Evolutionary conservation across 2,329 filamentous ascomycete species (phyloP).

Genomic region (Leptographium wingfieldii): DNA sequence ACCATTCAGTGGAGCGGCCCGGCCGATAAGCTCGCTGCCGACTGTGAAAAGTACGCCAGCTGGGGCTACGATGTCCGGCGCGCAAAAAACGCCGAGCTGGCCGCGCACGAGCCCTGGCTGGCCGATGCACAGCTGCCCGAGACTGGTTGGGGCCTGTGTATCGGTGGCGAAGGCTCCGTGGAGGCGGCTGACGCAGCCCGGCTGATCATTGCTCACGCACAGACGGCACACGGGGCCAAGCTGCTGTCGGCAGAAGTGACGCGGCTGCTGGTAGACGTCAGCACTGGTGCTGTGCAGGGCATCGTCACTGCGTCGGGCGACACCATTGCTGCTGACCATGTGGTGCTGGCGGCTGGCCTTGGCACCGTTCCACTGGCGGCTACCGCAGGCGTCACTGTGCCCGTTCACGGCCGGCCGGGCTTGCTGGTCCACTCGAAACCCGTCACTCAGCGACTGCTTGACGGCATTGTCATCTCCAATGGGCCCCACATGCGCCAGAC

Average conservation of each 20-base stretch:
- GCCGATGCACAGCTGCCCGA: conserved; percentile 9
- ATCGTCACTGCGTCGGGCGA: conserved; percentile 8
- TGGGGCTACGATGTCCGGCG: conserved; percentile 18
- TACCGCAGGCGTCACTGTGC: conserved; percentile 14
- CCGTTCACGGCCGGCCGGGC: conserved; percentile 14
- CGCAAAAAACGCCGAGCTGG: conserved; percentile 11
- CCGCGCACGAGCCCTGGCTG: conserved; percentile 11
- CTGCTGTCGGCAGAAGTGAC: neutral
- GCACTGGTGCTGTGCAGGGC: conserved; percentile 8
- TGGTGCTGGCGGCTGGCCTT: conserved; percentile 19
- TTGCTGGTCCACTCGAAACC: conserved; percentile 20
- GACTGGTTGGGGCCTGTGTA: conserved; percentile 12
- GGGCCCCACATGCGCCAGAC: conserved; percentile 20
- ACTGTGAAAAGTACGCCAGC: conserved; percentile 11
- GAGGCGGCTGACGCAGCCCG: conserved; percentile 17
- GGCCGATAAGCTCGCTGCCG: conserved; percentile 14
- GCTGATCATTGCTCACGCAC: conserved; percentile 8
- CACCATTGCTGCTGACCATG: conserved; percentile 15
- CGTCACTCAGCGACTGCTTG: conserved; percentile 10
- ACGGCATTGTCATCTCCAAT: conserved; percentile 14
- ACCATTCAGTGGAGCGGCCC: conserved; percentile 11
- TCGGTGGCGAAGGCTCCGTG: conserved; percentile 17
- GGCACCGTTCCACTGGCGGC: conserved; percentile 16
- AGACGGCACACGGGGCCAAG: neutral
- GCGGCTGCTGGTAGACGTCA: neutral